Evolutionary conservation across 2,329 filamentous ascomycete genomes (phyloP).

Genomic region (Bipolaris bicolor): DNA sequence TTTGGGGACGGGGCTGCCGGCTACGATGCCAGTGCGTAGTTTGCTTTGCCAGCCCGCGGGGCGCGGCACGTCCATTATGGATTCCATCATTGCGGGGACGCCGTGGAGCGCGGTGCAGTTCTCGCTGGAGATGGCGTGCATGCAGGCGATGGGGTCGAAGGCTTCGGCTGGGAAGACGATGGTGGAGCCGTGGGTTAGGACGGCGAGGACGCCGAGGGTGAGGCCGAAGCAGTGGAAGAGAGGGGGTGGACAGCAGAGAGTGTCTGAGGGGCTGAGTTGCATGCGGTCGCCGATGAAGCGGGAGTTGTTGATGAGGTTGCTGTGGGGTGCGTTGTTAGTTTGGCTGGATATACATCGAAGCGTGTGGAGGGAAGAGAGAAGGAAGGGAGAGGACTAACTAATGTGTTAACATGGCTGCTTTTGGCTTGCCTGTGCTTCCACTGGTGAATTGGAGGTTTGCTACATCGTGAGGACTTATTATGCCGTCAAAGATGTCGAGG

Average conservation of each 20-base stretch:
- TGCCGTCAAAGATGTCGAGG: conserved; percentile 44
- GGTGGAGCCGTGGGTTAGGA: conserved; percentile 75
- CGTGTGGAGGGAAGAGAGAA: no score
- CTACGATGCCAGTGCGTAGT: conserved; percentile 78
- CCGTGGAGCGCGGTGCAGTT: conserved; percentile 74
- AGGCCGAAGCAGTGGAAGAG: conserved; percentile 88
- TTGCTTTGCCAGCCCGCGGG: conserved; percentile 51
- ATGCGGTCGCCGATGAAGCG: conserved; percentile 69
- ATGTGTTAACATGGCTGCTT: conserved; percentile 49
- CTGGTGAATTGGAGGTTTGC: conserved; percentile 50
- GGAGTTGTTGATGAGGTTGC: conserved; percentile 50
- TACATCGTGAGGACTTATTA: conserved; percentile 45
- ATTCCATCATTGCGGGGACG: conserved; percentile 85
- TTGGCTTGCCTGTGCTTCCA: conserved; percentile 48
- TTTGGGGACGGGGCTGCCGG: conserved; percentile 76
- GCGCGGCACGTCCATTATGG: conserved; percentile 59
- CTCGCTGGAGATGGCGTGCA: conserved; percentile 64
- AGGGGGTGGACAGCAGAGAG: conserved; percentile 80
- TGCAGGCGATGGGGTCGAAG: conserved; percentile 71
- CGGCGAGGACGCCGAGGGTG: conserved; percentile 74
- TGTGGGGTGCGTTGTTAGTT: conserved; percentile 13
- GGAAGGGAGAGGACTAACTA: conserved; percentile 31
- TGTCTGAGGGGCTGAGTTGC: conserved; percentile 67
- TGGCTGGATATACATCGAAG: background rate
- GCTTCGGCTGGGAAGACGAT: conserved; percentile 76